Conservation (phyloP, 2,329 filamentous ascomycete species). For the Nemania bipapillata region DNA sequence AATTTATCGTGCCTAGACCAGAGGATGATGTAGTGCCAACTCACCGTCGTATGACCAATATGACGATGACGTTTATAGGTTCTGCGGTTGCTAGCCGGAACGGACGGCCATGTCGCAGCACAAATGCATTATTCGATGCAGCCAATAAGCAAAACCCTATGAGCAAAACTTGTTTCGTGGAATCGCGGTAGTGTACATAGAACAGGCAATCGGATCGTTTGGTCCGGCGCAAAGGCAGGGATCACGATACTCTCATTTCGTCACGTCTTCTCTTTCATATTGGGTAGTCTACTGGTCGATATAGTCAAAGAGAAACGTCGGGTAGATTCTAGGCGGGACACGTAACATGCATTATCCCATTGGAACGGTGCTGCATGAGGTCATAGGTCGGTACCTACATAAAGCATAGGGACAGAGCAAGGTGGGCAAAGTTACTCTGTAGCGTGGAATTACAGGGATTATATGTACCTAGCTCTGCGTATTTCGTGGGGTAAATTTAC, state of each 20-base stretch:
- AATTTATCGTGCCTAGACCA: not conserved
- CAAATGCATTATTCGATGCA: conserved; percentile 11
- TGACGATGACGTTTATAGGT: conserved; percentile 27
- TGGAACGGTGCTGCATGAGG: not conserved
- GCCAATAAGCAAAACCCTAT: conserved; percentile 6
- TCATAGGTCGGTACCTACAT: too few relatives aligned
- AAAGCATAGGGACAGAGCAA: not conserved
- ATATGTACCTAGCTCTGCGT: not conserved
- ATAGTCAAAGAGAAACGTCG: not conserved
- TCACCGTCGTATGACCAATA: conserved; percentile 27
- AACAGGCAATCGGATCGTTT: conserved; percentile 7
- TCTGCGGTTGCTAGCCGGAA: conserved; percentile 12
- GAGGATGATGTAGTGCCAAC: conserved; percentile 31
- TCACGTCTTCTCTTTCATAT: conserved; percentile 1
- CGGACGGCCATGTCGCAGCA: conserved; percentile 11
- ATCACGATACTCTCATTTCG: not conserved
- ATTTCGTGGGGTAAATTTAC: not conserved
- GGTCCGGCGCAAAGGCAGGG: conserved; percentile 1
- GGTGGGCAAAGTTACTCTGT: conserved; percentile 12
- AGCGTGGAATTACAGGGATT: conserved; percentile 5
- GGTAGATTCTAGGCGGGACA: not conserved
- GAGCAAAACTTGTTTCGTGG: not conserved
- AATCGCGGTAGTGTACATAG: too few relatives aligned
- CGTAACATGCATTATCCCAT: not conserved
- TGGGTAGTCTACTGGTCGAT: not conserved